Evolutionary conservation across 1,284 basidiomycete species (phyloP).

Genomic region (Ceratobasidium sp.): DNA sequence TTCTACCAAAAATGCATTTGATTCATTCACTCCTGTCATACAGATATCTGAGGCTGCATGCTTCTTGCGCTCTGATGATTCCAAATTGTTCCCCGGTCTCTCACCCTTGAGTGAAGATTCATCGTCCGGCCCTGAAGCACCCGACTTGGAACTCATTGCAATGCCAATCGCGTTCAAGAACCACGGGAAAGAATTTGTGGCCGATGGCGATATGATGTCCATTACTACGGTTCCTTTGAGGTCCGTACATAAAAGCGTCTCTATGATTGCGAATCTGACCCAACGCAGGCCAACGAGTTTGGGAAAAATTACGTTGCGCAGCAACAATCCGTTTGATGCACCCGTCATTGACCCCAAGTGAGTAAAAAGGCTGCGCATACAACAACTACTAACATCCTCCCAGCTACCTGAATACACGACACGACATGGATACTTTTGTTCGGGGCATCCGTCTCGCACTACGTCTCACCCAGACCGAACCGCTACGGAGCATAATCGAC

Average conservation of each 20-base stretch:
- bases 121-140: constrained; percentile 52
- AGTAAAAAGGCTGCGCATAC: not conserved
- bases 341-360: constrained; percentile 49
- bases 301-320: constrained; percentile 44
- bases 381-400: too few relatives aligned
- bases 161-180: constrained; percentile 49
- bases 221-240: constrained; percentile 56
- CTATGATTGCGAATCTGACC: not conserved
- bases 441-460: constrained; percentile 44
- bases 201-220: constrained; percentile 53
- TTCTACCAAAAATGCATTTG: not conserved
- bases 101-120: constrained; percentile 50
- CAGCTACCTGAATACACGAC: constrained; percentile 45
- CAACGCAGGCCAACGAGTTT: constrained; percentile 40
- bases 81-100: constrained; percentile 51
- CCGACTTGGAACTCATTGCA: constrained; percentile 55
- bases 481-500: constrained; percentile 44
- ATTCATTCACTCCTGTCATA: constrained; percentile 47
- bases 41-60: constrained; percentile 55
- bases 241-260: constrained; percentile 46
- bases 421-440: constrained; percentile 46
- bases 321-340: constrained; percentile 47
- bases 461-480: constrained; percentile 46
- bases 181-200: constrained; percentile 50
- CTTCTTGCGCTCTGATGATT: constrained; percentile 56